Evolutionary conservation across 106 monocot genomes (phyloP).

Genomic region (Chionographis japonica): DNA sequence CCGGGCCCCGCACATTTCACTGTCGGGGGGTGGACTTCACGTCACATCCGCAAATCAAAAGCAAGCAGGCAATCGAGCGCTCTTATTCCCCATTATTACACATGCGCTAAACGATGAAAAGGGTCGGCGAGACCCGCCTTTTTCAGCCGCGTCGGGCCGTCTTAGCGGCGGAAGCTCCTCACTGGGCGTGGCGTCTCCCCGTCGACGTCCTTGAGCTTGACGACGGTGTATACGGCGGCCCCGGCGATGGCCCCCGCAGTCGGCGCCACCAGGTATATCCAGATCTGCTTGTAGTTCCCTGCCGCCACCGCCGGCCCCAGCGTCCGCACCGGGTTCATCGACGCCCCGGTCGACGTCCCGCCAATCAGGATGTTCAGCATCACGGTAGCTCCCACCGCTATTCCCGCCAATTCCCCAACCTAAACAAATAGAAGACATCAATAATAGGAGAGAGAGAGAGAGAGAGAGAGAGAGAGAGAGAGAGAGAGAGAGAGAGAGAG

Average conservation of each 20-base stretch:
- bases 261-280: constrained; percentile 85
- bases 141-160: neutral
- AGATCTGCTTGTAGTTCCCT: constrained; percentile 83
- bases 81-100: too few relatives aligned
- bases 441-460: neutral
- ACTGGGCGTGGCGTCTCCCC: constrained; percentile 19
- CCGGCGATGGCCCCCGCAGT: constrained; percentile 61
- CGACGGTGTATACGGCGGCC: constrained; percentile 59
- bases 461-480: too few relatives aligned
- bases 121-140: too few relatives aligned
- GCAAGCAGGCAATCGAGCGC: too few relatives aligned
- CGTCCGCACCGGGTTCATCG: constrained; percentile 94
- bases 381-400: constrained; percentile 91
- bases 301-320: constrained; percentile 82
- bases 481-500: too few relatives aligned
- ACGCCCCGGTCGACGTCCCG: constrained; percentile 73
- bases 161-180: constrained; percentile 64
- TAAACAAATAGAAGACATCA: constrained; percentile 7
- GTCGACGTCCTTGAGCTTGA: constrained; percentile 60
- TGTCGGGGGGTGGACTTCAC: too few relatives aligned
- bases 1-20: too few relatives aligned
- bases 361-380: constrained; percentile 83
- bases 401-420: constrained; percentile 89
- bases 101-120: too few relatives aligned
- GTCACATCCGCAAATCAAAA: too few relatives aligned